These are phyloP conservation scores for Piloderma croceum DNA, from an alignment of 768 basidiomycete genomes.

Conservation along the genomic window DNA sequence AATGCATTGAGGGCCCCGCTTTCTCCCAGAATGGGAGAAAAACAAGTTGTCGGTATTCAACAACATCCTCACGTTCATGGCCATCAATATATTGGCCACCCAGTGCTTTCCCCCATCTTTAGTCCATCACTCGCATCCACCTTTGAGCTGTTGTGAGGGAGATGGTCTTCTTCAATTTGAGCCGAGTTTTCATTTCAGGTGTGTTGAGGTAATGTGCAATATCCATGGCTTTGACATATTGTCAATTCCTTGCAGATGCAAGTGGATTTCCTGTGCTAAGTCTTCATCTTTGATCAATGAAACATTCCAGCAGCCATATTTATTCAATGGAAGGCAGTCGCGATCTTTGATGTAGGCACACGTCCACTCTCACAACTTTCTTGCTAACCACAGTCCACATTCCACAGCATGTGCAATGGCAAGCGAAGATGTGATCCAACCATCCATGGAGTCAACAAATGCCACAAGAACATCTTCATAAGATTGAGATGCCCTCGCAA, in stretches of 20 bases:
- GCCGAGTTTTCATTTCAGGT: slow-evolving; percentile 7
- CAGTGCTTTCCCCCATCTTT: slow-evolving; percentile 14
- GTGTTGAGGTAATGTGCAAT: slow-evolving; percentile 14
- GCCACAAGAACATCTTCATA: neutral
- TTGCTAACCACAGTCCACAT: slow-evolving; percentile 5
- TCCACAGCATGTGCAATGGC: slow-evolving; percentile 7
- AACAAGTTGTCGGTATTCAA: slow-evolving; percentile 18
- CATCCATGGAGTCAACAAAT: neutral
- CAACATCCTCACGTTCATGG: slow-evolving; percentile 27
- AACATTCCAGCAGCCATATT: slow-evolving; percentile 16
- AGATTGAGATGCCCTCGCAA: neutral
- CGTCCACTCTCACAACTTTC: slow-evolving; percentile 16
- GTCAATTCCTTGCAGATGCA: slow-evolving; percentile 15
- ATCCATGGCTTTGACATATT: slow-evolving; percentile 17
- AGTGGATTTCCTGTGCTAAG: slow-evolving; percentile 9
- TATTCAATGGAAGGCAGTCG: slow-evolving; percentile 15
- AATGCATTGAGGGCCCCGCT: neutral
- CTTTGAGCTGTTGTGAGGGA: slow-evolving; percentile 16
- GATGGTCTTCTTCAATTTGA: slow-evolving; percentile 14
- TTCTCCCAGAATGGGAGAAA: slow-evolving; percentile 16
- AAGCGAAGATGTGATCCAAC: slow-evolving; percentile 5
- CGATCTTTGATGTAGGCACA: slow-evolving; percentile 13
- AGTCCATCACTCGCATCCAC: slow-evolving; percentile 21
- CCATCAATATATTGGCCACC: slow-evolving; percentile 27
- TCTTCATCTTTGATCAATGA: slow-evolving; percentile 12